A percentile compares a stretch with the other conserved stretches of the same genome.
phyloP scores from a whole-genome alignment of 768 basidiomycete genomes.

The Asterophora parasitica region DNA sequence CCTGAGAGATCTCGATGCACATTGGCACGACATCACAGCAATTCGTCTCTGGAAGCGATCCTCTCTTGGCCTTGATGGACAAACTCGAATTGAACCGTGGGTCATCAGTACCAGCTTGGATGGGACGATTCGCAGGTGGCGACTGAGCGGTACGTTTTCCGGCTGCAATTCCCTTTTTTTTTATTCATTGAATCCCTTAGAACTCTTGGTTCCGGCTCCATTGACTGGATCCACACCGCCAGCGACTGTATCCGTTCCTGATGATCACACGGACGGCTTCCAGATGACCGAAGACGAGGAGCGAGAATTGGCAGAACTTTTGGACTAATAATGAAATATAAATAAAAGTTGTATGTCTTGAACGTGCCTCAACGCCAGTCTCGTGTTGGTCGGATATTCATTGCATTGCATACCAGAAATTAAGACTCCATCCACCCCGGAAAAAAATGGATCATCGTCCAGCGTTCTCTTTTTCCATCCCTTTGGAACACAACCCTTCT shows the following conservation, averaged over 20 bases:
- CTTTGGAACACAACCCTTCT: slow-evolving; percentile 38
- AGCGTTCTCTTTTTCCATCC: slow-evolving; percentile 47
- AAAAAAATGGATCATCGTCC: slow-evolving; percentile 47
- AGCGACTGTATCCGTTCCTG: slow-evolving; percentile 9
- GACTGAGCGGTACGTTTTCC: slow-evolving; percentile 48
- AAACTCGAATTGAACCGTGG: slow-evolving; percentile 66
- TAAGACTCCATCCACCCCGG: slow-evolving; percentile 34
- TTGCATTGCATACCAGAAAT: not conserved
- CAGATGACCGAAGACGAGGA: slow-evolving; percentile 85
- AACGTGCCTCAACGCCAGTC: not conserved
- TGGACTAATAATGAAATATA: slow-evolving; percentile 29
- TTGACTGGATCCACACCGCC: slow-evolving; percentile 10
- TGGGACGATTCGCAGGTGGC: slow-evolving; percentile 85
- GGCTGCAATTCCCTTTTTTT: not conserved
- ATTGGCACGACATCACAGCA: slow-evolving; percentile 85
- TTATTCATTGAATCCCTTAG: slow-evolving; percentile 20
- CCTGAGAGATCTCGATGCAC: slow-evolving; percentile 73
- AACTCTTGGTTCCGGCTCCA: slow-evolving; percentile 35
- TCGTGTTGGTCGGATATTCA: not conserved
- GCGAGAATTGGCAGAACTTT: slow-evolving; percentile 76
- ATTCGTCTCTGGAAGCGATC: slow-evolving; percentile 68
- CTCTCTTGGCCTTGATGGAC: slow-evolving; percentile 37
- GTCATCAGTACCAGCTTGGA: slow-evolving; percentile 83
- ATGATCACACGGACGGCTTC: slow-evolving; percentile 22
- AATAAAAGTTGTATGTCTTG: not conserved